phyloP scores from a whole-genome alignment of 768 basidiomycete genomes.

The Royoungia palumana region DNA sequence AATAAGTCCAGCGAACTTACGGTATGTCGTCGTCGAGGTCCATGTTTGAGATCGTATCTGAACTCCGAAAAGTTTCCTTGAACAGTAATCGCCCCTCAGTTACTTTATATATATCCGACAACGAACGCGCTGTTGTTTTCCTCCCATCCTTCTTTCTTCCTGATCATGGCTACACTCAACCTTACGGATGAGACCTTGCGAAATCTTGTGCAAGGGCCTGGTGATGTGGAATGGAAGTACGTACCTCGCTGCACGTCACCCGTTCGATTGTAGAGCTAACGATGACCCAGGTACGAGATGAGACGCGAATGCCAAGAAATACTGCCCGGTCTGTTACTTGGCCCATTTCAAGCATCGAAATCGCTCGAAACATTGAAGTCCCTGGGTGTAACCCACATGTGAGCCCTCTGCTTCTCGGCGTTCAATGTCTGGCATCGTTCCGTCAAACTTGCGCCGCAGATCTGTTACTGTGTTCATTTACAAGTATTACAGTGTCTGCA shows the following conservation, averaged over 20 bases:
- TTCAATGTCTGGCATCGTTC: not conserved
- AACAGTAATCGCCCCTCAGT: conserved; percentile 8
- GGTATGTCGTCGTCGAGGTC: conserved; percentile 61
- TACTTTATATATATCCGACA: not conserved
- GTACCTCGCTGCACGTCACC: conserved; percentile 17
- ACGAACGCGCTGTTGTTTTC: not conserved
- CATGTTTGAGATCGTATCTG: conserved; percentile 32
- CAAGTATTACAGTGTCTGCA: conserved; percentile 61
- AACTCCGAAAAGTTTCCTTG: conserved; percentile 29
- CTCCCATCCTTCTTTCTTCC: not conserved
- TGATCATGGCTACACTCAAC: conserved; percentile 20
- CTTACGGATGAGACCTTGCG: conserved; percentile 43
- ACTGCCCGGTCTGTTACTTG: conserved; percentile 74
- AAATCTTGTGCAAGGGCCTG: conserved; percentile 71
- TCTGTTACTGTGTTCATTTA: not conserved
- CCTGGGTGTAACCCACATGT: conserved; percentile 85
- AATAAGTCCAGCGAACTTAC: conserved; percentile 33
- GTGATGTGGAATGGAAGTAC: conserved; percentile 82
- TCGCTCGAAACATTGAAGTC: conserved; percentile 62
- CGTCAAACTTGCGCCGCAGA: not conserved
- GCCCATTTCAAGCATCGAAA: conserved; percentile 87
- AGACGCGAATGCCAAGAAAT: conserved; percentile 93
- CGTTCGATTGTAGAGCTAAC: conserved; percentile 8
- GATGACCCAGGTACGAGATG: conserved; percentile 78
- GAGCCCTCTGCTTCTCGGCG: conserved; percentile 10